Base-by-base conservation (phyloP, 2,329 filamentous ascomycete genomes). In the Ophiocordyceps camponoti-rufipedis region DNA sequence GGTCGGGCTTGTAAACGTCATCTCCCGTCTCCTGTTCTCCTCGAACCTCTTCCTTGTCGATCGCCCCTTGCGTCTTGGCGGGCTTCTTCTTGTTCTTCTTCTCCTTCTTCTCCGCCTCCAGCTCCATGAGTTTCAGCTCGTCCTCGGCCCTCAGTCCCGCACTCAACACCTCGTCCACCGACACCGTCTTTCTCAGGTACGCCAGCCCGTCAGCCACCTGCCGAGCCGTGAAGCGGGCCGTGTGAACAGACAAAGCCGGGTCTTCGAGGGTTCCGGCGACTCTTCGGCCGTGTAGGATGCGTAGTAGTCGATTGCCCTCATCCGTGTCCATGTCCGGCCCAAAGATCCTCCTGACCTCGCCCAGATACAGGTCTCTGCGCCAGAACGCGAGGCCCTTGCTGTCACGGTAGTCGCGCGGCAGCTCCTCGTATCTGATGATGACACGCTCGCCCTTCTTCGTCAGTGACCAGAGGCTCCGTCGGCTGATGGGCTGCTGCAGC, bases 241-340 rank as follows among this genome's bases (percentile, higher is more conserved):
- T 76, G 50, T 75, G 69, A 28, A 60, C 50, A 33, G 60, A 59
- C 43, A 73, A 65, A 5, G 60, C 62, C 2, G 76, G 76, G 53
- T 81, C 77, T 11, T 75, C 69, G 40, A 81, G 62, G 3, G 76
- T 79, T 32, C 78, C 78, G 8, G 77, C 75, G 19, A 82, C 74
- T 39, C 78, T 67, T 33, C 75, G 69, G 9, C 77, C 78, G 54
- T 82, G 78, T 12, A 80, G 58, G 44, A 80, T 72, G 45, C 65
- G 64, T 44, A 81, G 58, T 41, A 80, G 57, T 41, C 59, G 61
- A 54, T 80, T 80, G 18, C 69, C 77, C 5, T 57, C 53, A 4
- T 53, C 50, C 1, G 63, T 55, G 48, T 62, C 58, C 42, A 78
- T 61, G 12, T 61, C 59, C 5, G 64, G 53, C 1, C 74, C 72